Evolutionary conservation across 371 early-diverging fungal genomes (phyloP).

Genomic region (Actinomucor elegans): DNA sequence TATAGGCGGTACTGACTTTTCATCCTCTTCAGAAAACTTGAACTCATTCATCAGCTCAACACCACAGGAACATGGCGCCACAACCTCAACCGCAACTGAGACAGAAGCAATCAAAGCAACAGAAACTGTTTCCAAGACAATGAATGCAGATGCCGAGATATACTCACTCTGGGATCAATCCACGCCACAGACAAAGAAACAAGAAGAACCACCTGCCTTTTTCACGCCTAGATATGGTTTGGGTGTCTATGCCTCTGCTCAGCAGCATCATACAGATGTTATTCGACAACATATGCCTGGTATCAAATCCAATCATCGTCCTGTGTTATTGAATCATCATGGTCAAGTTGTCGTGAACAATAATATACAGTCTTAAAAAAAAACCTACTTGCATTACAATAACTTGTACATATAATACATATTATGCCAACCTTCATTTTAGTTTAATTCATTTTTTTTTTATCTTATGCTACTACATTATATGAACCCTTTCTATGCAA

Average conservation of each 20-base stretch:
- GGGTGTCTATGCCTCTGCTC: conserved; percentile 52
- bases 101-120: background rate
- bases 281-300: conserved; percentile 42
- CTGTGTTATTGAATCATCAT: conserved; percentile 26
- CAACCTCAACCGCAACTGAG: background rate
- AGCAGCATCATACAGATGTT: conserved; percentile 51
- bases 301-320: conserved; percentile 10
- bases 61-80: background rate
- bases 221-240: conserved; percentile 23
- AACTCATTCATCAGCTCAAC: background rate
- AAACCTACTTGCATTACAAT: too few species aligned
- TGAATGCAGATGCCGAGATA: conserved; percentile 2
- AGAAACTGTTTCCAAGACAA: background rate
- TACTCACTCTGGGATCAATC: conserved; percentile 2
- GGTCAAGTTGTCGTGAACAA: conserved; percentile 25
- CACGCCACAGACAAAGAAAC: background rate
- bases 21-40: background rate
- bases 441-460: too few species aligned
- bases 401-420: too few species aligned
- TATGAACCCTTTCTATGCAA: too few species aligned
- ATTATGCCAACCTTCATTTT: too few species aligned
- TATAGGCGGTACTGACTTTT: background rate
- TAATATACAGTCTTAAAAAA: too few species aligned
- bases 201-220: background rate
- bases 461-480: too few species aligned